Evolutionary conservation across 768 basidiomycete genomes (phyloP).

Genomic region (Auriscalpium vulgare): DNA sequence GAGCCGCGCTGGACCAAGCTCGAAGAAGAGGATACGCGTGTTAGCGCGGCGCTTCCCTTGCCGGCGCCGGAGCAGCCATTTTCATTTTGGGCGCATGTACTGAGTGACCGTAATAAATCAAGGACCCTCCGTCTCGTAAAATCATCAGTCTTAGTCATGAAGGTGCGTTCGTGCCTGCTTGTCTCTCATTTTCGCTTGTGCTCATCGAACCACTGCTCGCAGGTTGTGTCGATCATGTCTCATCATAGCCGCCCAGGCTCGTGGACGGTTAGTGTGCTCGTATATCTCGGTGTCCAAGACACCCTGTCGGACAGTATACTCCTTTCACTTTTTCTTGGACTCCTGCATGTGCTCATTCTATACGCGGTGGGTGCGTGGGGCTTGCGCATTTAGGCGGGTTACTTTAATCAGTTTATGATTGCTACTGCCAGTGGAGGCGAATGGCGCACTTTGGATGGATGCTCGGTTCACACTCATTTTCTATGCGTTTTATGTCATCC

Average conservation of each 20-base stretch:
- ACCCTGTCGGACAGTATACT: slow-evolving; percentile 34
- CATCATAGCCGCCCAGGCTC: slow-evolving; percentile 19
- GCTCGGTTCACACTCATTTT: too few relatives aligned
- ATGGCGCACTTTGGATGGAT: too few relatives aligned
- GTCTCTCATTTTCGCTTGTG: too few relatives aligned
- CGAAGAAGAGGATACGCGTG: too few relatives aligned
- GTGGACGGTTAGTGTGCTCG: slow-evolving; percentile 18
- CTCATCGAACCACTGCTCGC: too few relatives aligned
- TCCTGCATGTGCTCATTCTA: slow-evolving; percentile 28
- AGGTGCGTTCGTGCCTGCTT: background rate
- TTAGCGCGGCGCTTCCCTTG: too few relatives aligned
- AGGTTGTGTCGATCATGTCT: slow-evolving; percentile 8
- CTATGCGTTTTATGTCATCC: too few relatives aligned
- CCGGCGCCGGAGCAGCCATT: too few relatives aligned
- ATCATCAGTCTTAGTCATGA: slow-evolving; percentile 18
- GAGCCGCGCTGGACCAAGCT: background rate
- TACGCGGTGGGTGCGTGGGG: background rate
- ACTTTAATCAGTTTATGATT: background rate
- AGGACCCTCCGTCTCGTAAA: background rate
- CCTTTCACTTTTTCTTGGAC: slow-evolving; percentile 30
- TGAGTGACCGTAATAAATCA: too few relatives aligned
- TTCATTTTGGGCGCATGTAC: too few relatives aligned
- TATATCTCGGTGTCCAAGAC: slow-evolving; percentile 34
- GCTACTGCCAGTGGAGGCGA: too few relatives aligned
- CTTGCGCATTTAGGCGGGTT: background rate